Base-by-base conservation (phyloP, 129 eudicot species). In the Artemisia tridentata region DNA sequence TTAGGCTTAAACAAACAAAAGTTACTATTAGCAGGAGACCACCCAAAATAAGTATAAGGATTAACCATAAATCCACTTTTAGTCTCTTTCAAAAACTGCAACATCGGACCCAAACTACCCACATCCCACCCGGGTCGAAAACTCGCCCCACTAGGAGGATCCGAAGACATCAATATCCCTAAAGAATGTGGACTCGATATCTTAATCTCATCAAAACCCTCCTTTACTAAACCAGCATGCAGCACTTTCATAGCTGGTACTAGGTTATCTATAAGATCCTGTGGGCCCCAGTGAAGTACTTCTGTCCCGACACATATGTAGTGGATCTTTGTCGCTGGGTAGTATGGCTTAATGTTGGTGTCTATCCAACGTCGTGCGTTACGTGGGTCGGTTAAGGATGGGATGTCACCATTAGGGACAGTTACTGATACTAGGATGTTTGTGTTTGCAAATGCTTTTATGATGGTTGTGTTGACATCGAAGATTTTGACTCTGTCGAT, bases 281-380 rank as follows among this genome's bases (percentile, higher is more conserved):
- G 99, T 1, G 96, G 95, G 23, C 97, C 99, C 99, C 99, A 93
- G 69, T 90, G 97, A 62, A 88, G 97, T 18, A 93, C 82, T 78
- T 93, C 96, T 31, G 83, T 90, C 2, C 99, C 99, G 5, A 93
- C 87, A 17, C 83, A 71, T n/a, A 93, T 77, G 84, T 86, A 85
- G 51, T 80, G 70, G 77, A 93, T 82, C 19, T 63, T 80, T 15
- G 97, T 93, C 2, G 72, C 82, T 0, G 96, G 97, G 65, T 89
- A 81, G 58, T 84, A 93, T 2, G 93, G 97, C 17, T 68, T 69
- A 56, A 90, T 72, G 79, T 90, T 75, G 65, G 83, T 47, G 6
- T 72, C 71, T 29, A 93, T 80, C 90, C 91, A 93, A 0, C 85
- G 80, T n/a, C 86, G 85, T 50, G 97, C 99, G 65, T 72, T 54